Base-by-base conservation (phyloP, 2,329 filamentous ascomycete species). In the Decorospora gaudefroyi region DNA sequence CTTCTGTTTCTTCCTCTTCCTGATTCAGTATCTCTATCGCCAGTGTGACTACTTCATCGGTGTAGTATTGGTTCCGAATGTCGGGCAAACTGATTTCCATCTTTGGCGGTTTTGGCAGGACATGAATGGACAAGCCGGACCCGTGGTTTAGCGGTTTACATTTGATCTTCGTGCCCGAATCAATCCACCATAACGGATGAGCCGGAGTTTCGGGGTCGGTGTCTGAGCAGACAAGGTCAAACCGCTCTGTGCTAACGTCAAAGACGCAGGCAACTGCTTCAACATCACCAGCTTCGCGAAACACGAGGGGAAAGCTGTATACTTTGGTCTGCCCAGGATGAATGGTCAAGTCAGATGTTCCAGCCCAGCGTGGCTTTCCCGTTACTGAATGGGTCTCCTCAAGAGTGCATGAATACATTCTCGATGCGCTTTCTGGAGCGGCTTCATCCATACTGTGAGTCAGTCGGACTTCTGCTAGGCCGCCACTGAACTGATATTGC, bases 81-180 rank as follows among this genome's bases (percentile, higher is more conserved):
- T 82, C 78, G 2, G 81, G 75, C 7, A 89, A 73, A 17, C 75
- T 79, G 31, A 99, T 82, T 57, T 89, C 84, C 74, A 99, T 83
- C 70, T 96, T 97, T 0, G 93, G 93, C 18, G 92, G 93, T 54
- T 95, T 88, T 1, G 93, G 92, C 40, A 90, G 78, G 16, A 99
- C 84, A 42, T 82, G 85, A 42, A 95, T 80, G 2, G 74, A 73
- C 22, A 80, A 74, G 1, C 76, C 74, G 42, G 58, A 59, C 2
- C 61, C 53, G 18, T 62, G 57, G 29, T 61, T 64, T 13, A 70
- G 30, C 28, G 60, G 63, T 23, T 64, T 59, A 23, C 62, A 42
- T 27, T 59, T 68, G 29, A 65, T 42, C 9, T 49, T 54, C 10
- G 47, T 34, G 6, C 52, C 45, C n/a, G 58, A 55, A 29, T 50